Percentiles rank a stretch among this genome's conserved stretches.
Evolutionary conservation across 495 filamentous ascomycete species (phyloP).

Genomic region (Aspergillus wentii): DNA sequence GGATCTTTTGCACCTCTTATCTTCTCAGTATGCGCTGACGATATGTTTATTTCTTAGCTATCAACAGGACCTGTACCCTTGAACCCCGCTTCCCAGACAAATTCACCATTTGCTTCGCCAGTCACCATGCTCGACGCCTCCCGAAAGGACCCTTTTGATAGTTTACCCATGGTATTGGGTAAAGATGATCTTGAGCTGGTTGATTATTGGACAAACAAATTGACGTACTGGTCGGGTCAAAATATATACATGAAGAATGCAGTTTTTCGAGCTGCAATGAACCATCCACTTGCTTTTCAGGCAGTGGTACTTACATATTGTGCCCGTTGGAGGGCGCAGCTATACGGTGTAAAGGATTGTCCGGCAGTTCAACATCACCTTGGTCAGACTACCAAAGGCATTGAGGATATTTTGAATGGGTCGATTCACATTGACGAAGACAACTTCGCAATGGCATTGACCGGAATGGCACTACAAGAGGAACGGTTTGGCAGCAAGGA

Average conservation of each 20-base stretch:
- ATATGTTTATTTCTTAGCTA: no score
- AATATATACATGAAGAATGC: conserved; percentile 34
- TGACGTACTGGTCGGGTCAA: conserved; percentile 43
- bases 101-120: conserved; percentile 15
- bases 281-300: conserved; percentile 33
- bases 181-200: conserved; percentile 25
- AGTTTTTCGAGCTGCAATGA: conserved; percentile 31
- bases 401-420: conserved; percentile 22
- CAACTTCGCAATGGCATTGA: conserved; percentile 27
- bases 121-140: conserved; percentile 27
- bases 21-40: no score
- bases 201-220: conserved; percentile 32
- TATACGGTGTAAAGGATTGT: conserved; percentile 18
- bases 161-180: conserved; percentile 17
- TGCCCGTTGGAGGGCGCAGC: conserved; percentile 32
- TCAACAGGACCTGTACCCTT: conserved; percentile 13
- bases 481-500: conserved; percentile 35
- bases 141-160: conserved; percentile 31
- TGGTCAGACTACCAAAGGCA: conserved; percentile 14
- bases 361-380: conserved; percentile 23
- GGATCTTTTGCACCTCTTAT: no score
- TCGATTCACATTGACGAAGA: conserved; percentile 17
- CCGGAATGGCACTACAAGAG: conserved; percentile 39
- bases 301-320: conserved; percentile 34
- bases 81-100: conserved; percentile 8